These are phyloP conservation scores for Leishmania tropica DNA, from an alignment of 208 protist genomes.

Conservation along the genomic window DNA sequence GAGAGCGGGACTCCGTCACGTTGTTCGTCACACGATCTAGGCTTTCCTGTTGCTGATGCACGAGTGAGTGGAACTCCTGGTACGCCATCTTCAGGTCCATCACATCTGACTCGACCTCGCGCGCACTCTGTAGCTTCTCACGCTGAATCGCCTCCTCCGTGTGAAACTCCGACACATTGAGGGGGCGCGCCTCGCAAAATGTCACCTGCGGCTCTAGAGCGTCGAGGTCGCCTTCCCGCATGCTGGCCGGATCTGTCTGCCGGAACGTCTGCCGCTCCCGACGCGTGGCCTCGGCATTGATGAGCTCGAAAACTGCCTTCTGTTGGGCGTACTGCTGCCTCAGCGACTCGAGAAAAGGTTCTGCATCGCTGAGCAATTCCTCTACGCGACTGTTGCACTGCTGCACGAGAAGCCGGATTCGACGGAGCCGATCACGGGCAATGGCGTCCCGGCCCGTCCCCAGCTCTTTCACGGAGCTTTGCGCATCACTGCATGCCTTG, in stretches of 20 bases:
- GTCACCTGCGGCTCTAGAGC: slow-evolving; percentile 36
- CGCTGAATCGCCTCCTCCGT: slow-evolving; percentile 77
- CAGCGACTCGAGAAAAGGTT: slow-evolving; percentile 34
- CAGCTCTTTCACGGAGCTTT: slow-evolving; percentile 48
- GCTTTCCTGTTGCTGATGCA: slow-evolving; percentile 70
- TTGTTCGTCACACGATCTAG: slow-evolving; percentile 59
- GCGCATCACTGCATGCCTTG: slow-evolving; percentile 54
- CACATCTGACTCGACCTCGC: slow-evolving; percentile 78
- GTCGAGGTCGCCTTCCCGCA: slow-evolving; percentile 16
- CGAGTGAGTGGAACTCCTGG: slow-evolving; percentile 73
- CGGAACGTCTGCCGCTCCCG: slow-evolving; percentile 66
- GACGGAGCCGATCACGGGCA: slow-evolving; percentile 58
- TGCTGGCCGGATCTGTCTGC: slow-evolving; percentile 14
- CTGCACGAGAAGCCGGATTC: slow-evolving; percentile 47
- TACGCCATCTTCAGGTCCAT: slow-evolving; percentile 76
- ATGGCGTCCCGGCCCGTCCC: slow-evolving; percentile 61
- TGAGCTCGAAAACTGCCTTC: slow-evolving; percentile 43
- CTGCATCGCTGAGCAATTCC: slow-evolving; percentile 19
- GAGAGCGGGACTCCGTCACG: slow-evolving; percentile 53
- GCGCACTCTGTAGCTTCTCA: slow-evolving; percentile 67
- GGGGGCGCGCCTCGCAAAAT: slow-evolving; percentile 44
- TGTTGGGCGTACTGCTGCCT: slow-evolving; percentile 45
- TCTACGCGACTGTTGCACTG: slow-evolving; percentile 45
- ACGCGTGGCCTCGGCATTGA: slow-evolving; percentile 52
- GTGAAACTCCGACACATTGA: slow-evolving; percentile 67